Evolutionary conservation across 257 asterid species (phyloP), one percentile per base, ranked within the genome.

Genomic region (Solanum neorickii): DNA sequence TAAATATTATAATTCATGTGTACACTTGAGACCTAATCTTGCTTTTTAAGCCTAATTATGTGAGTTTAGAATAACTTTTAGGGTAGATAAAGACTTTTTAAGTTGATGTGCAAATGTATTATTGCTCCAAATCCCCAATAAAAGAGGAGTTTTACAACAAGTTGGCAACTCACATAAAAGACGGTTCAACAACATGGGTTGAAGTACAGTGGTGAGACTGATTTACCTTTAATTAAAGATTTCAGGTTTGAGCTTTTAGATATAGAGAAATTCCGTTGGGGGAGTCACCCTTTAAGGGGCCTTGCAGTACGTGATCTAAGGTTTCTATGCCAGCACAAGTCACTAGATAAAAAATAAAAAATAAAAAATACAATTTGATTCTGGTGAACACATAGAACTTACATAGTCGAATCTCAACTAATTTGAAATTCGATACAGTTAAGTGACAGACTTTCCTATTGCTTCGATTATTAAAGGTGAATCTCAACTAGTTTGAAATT

Each of bases 1-100:
- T 83, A 42, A 89, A 82, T 85, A 85, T 73, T 60, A 15, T 33
- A 77, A n/a, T 77, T 77, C 13, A 44, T 42, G 23, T 80, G n/a
- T 70, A 70, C 33, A 69, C 42, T 69, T 29, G 23, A 69, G 76
- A 69, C 11, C n/a, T 69, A 69, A 14, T 69, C 23, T 69, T 29
- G 29, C 11, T 7, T 69, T 69, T 62, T 25, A 29, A 65, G 77
- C 76, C 59, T 74, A 87, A 49, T 29, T 41, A 59, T 86, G 39
- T 77, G 16, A 27, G 73, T 80, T 77, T 6, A 44, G 46, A 27
- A 27, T 72, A 72, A 33, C 46, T 72, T 72, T 3, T 35, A 73
- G 27, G 25, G 25, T 35, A 5, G 16, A 72, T 3, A 12, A 72
- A 73, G 9, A 33, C 46, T 16, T 73, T 69, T 72, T 73, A 14